These are phyloP conservation scores for Coccomyxa subellipsoidea DNA, from an alignment of 163 green algal genomes.

Conservation along the genomic window DNA sequence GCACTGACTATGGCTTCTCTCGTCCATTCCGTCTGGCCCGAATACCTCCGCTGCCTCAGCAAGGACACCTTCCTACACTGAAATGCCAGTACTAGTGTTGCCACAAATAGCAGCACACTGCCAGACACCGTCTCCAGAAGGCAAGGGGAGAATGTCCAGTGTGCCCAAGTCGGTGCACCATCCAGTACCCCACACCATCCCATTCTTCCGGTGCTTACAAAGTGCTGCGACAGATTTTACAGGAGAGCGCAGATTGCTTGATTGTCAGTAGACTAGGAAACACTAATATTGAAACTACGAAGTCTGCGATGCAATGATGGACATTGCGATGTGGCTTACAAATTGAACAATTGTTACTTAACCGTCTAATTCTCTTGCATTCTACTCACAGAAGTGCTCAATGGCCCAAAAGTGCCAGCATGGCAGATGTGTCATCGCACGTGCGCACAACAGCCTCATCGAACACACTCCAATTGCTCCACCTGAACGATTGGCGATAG, in stretches of 20 bases:
- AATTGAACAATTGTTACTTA: too few species aligned
- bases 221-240: too few species aligned
- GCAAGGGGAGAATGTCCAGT: neutral
- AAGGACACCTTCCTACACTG: neutral
- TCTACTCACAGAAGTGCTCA: too few species aligned
- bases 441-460: neutral
- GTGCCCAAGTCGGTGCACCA: neutral
- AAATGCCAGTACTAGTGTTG: neutral
- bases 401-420: neutral
- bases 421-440: neutral
- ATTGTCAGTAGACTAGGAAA: too few species aligned
- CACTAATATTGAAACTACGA: too few species aligned
- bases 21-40: neutral
- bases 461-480: neutral
- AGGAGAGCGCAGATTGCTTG: too few species aligned
- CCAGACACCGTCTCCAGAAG: neutral
- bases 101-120: neutral
- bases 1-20: neutral
- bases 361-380: too few species aligned
- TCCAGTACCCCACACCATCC: conserved; percentile 7
- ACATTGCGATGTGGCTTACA: too few species aligned
- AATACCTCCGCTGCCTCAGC: neutral
- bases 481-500: neutral
- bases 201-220: too few species aligned
- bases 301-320: too few species aligned